Evolutionary conservation across 768 basidiomycete genomes (phyloP).

Genomic region (Asterophora parasitica): DNA sequence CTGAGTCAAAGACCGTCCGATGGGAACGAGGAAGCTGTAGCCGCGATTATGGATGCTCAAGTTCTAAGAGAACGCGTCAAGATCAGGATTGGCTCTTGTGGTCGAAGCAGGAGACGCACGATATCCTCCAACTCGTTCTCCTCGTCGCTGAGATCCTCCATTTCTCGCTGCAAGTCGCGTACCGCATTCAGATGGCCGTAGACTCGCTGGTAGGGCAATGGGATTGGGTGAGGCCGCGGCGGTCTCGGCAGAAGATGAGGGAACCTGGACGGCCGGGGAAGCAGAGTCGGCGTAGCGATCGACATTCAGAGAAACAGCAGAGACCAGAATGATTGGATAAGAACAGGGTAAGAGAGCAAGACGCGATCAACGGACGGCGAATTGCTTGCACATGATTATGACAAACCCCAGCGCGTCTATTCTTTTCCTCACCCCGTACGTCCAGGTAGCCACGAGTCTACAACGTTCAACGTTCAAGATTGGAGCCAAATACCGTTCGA

Average conservation of each 20-base stretch:
- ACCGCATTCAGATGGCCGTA: constrained; percentile 56
- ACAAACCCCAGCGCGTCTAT: no score
- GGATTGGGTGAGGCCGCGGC: constrained; percentile 62
- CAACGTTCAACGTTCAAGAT: no score
- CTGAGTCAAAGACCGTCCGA: constrained; percentile 67
- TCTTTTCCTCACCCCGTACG: no score
- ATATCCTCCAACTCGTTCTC: constrained; percentile 77
- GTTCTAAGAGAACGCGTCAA: constrained; percentile 35
- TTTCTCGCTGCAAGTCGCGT: constrained; percentile 69
- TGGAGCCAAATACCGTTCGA: no score
- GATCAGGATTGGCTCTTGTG: constrained; percentile 5
- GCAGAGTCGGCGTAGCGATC: constrained; percentile 62
- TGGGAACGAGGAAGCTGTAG: constrained; percentile 62
- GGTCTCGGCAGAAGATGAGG: constrained; percentile 63
- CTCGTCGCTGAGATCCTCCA: constrained; percentile 82
- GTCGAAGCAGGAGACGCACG: constrained; percentile 27
- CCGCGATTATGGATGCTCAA: constrained; percentile 60
- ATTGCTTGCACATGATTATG: no score
- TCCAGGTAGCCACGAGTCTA: no score
- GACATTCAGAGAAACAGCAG: constrained; percentile 28
- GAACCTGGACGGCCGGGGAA: constrained; percentile 58
- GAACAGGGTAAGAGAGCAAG: no score
- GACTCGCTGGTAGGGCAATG: constrained; percentile 46
- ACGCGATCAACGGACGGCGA: no score
- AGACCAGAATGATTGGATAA: not conserved